Base-by-base conservation (phyloP, 2,329 filamentous ascomycete genomes). In the Aureobasidium vineae region DNA sequence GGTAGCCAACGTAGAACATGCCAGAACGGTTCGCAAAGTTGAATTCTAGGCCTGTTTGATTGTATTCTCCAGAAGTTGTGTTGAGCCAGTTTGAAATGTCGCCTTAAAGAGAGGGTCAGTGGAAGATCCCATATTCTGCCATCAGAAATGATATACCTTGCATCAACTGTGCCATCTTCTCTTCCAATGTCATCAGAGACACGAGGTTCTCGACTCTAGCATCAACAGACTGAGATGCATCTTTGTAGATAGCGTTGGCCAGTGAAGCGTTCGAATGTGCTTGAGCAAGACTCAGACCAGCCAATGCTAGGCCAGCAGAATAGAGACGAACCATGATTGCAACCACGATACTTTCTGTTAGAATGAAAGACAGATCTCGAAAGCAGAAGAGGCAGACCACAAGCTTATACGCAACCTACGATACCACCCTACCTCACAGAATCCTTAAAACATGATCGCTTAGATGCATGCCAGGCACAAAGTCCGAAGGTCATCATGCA, bases 71-170 rank as follows among this genome's bases (percentile, higher is more conserved):
- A 40, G 84, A 83, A 0, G 85, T 87, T n/a, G 82, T 82, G 73
- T 91, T 86, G 75, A 92, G 83, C 86, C 88, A 92, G 73, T 91
- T 90, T 6, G 84, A 82, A 68, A 92, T 82, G 72, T 92, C 90
- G 56, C 89, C 64, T 66, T 28, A 15, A 10, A 41, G 10, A 21
- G n/a, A 5, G 15, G 4, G 16, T 66, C 15, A 52, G 40, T 31
- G n/a, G 41, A 10, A n/a, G 15, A 3, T 31, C 19, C 1, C 5
- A 38, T 8, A 8, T 7, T 33, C 31, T 33, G 8, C 31, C 10
- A 10, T 33, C 1, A 33, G 26, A 4, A 10, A 36, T 16, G 3
- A 4, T 19, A 7, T 66, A 66, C 64, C 83, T 78, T 81, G 79
- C 57, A 81, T 76, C n/a, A 81, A 79, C 74, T 92, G 90, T 1